Percentiles rank a stretch among this genome's conserved stretches.
phyloP scores from a whole-genome alignment of 2,329 filamentous ascomycete genomes.

The Botryotinia calthae region DNA sequence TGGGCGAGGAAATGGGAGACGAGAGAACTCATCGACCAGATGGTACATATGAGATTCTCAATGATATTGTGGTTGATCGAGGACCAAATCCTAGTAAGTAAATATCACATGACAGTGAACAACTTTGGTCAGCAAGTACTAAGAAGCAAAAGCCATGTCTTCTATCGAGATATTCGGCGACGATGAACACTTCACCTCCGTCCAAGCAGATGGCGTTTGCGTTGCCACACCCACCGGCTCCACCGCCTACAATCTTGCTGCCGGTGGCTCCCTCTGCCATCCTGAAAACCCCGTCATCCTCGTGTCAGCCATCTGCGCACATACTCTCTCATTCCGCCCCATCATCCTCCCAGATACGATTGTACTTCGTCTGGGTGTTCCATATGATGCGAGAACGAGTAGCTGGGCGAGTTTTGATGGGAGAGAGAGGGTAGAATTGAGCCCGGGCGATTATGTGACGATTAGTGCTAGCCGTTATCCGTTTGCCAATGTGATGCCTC shows the following conservation, averaged over 20 bases:
- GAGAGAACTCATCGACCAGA: conserved; percentile 82
- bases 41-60: conserved; percentile 83
- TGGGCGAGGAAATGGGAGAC: conserved; percentile 81
- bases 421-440: conserved; percentile 77
- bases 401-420: conserved; percentile 99
- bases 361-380: conserved; percentile 88
- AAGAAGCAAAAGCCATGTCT: conserved; percentile 67
- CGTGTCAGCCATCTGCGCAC: conserved; percentile 89
- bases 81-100: conserved; percentile 85
- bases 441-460: conserved; percentile 79
- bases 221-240: conserved; percentile 93
- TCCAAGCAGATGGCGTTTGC: conserved; percentile 89
- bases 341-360: conserved; percentile 96
- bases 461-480: conserved; percentile 78
- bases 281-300: conserved; percentile 96
- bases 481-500: conserved; percentile 72
- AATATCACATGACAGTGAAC: not conserved
- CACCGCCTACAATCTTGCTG: conserved; percentile 92
- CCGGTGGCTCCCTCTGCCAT: conserved; percentile 91
- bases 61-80: conserved; percentile 93
- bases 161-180: conserved; percentile 90
- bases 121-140: conserved; percentile 20
- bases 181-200: conserved; percentile 86
- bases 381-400: conserved; percentile 82
- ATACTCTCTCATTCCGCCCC: conserved; percentile 93